Evolutionary conservation across 2,329 filamentous ascomycete genomes (phyloP).

Genomic region (Phoma sp.): DNA sequence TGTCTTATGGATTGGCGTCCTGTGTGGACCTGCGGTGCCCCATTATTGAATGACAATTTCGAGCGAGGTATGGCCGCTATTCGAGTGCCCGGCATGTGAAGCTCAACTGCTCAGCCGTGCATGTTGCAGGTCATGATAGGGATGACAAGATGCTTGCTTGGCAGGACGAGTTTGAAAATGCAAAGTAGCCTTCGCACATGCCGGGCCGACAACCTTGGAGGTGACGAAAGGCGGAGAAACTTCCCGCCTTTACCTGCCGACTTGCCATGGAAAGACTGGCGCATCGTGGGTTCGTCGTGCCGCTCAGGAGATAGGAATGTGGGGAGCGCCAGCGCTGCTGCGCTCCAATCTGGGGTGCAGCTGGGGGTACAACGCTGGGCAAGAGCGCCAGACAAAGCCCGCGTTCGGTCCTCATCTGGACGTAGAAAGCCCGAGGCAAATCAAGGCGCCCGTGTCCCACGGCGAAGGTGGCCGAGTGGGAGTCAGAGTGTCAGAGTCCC

Average conservation of each 20-base stretch:
- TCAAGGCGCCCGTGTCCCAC: slow-evolving; percentile 1
- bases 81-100: neutral
- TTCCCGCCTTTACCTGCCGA: slow-evolving; percentile 26
- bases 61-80: slow-evolving; percentile 10
- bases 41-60: slow-evolving; percentile 8
- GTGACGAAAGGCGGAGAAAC: slow-evolving; percentile 13
- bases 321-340: slow-evolving; percentile 25
- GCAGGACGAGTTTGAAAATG: neutral
- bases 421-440: slow-evolving; percentile 4
- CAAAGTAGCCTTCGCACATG: slow-evolving; percentile 12
- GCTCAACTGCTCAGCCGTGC: slow-evolving; percentile 2
- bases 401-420: slow-evolving; percentile 1
- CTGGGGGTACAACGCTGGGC: slow-evolving; percentile 8
- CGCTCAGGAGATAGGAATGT: slow-evolving; percentile 22
- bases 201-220: slow-evolving; percentile 16
- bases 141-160: slow-evolving; percentile 3
- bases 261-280: slow-evolving; percentile 17
- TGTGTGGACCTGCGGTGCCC: slow-evolving; percentile 17
- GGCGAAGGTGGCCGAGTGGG: slow-evolving; percentile 8
- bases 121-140: slow-evolving; percentile 8
- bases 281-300: slow-evolving; percentile 22
- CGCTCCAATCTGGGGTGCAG: slow-evolving; percentile 37
- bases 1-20: slow-evolving; percentile 26
- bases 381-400: neutral
- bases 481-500: neutral